Evolutionary conservation across 352 stramenopile species (phyloP).

Genomic region (Phytophthora citrophthora): DNA sequence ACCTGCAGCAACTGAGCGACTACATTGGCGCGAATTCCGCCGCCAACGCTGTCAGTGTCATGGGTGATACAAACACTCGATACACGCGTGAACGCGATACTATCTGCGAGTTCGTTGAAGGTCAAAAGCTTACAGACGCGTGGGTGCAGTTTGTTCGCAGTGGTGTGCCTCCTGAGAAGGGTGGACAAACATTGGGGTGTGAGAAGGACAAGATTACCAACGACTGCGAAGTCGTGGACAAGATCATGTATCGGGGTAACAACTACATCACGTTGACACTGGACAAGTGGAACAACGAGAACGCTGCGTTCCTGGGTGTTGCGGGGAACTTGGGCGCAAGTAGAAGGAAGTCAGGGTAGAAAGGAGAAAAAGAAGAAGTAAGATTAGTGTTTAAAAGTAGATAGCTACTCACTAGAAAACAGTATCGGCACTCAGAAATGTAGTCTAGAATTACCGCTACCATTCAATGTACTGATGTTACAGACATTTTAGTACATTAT

Average conservation of each 20-base stretch:
- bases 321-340: too few relatives aligned
- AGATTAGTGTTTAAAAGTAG: too few relatives aligned
- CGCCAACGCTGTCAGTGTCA: conserved; percentile 52
- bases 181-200: conserved; percentile 42
- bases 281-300: too few relatives aligned
- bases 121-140: conserved; percentile 44
- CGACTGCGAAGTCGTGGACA: conserved; percentile 63
- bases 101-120: conserved; percentile 37
- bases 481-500: too few relatives aligned
- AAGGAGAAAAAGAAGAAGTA: too few relatives aligned
- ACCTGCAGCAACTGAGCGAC: conserved; percentile 55
- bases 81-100: conserved; percentile 56
- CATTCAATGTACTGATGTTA: too few relatives aligned
- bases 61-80: conserved; percentile 63
- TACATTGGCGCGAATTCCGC: conserved; percentile 52
- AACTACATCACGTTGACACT: conserved; percentile 45
- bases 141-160: conserved; percentile 53
- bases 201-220: conserved; percentile 41
- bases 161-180: conserved; percentile 34
- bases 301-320: conserved; percentile 45
- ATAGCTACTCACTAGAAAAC: too few relatives aligned
- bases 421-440: too few relatives aligned
- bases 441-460: too few relatives aligned
- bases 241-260: conserved; percentile 64
- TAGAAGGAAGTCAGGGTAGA: too few relatives aligned